Percentiles rank a stretch among this genome's conserved stretches.
phyloP scores from a whole-genome alignment of 768 basidiomycete species.

The Agrocybe praecox region DNA sequence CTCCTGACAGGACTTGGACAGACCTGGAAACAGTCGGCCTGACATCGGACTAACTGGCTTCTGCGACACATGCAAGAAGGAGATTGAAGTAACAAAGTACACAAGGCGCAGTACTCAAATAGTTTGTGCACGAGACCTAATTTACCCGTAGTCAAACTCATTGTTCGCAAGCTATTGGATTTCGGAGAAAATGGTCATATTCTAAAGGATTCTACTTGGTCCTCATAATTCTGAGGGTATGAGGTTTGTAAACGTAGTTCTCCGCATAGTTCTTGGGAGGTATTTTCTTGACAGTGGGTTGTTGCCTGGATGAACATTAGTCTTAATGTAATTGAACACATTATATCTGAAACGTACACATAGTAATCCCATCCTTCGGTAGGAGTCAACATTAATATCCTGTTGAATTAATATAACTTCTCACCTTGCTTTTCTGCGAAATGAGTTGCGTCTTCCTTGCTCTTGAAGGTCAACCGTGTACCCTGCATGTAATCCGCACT shows the following conservation, averaged over 20 bases:
- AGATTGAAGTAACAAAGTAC: background rate
- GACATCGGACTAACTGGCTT: background rate
- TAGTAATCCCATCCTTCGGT: slow-evolving; percentile 88
- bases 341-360: slow-evolving; percentile 55
- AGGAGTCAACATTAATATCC: slow-evolving; percentile 10
- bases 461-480: slow-evolving; percentile 78
- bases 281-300: slow-evolving; percentile 61
- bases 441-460: slow-evolving; percentile 88
- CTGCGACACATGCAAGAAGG: background rate
- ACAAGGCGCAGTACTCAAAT: too few relatives aligned
- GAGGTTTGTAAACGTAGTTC: slow-evolving; percentile 85
- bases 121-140: too few relatives aligned
- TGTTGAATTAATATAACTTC: slow-evolving; percentile 2
- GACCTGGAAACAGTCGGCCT: too few relatives aligned
- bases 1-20: too few relatives aligned
- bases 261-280: slow-evolving; percentile 90
- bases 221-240: slow-evolving; percentile 78
- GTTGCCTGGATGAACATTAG: slow-evolving; percentile 47
- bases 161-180: too few relatives aligned
- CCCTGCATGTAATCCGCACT: slow-evolving; percentile 98
- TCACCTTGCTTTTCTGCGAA: slow-evolving; percentile 97
- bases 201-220: slow-evolving; percentile 74
- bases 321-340: background rate
- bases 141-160: too few relatives aligned
- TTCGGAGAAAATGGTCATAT: background rate